Evolutionary conservation across 2,329 filamentous ascomycete genomes (phyloP), one percentile per base, ranked within the genome.

Genomic region (Orbilia javanica): DNA sequence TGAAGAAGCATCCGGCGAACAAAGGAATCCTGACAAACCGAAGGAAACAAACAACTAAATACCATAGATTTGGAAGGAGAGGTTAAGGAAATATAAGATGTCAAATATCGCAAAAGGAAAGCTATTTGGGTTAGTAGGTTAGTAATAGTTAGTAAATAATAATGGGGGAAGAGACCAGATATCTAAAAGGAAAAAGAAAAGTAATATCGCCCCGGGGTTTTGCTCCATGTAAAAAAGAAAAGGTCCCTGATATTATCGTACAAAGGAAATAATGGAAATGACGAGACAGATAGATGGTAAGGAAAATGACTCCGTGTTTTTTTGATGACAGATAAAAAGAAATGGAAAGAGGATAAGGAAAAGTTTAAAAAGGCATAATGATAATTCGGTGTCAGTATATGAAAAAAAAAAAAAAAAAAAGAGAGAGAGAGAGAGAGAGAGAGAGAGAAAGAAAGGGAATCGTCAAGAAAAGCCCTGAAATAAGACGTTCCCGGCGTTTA

Each of bases 231-330:
- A 60, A 42, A 60, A 39, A 39, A 20, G 11, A 48, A 48, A 64
- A 63, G 20, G 15, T 34, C 60, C 55, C 20, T 39, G 20, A 18
- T 39, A 39, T 57, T 57, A 57, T 60, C 27, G 65, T 60, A 68
- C 64, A 52, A 52, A 31, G 27, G 25, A 42, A 42, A 67, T 67
- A 39, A 2, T 46, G 22, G 20, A 48, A 52, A 67, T 25, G 42
- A 69, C n/a, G 55, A 31, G 15, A 44, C 11, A 20, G 22, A 44
- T 20, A 20, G 22, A 31, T 53, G 55, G 34, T 60, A 60, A 57
- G 52, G n/a, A 44, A 60, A 60, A 39, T 42, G 55, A 60, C 55
- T 60, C 55, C 55, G 34, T 11, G 34, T 60, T 55, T 55, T 57
- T 13, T 15, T 55, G 48, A 57, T 18, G 36, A 67, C 29, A 29